Percentiles rank a stretch among this genome's conserved stretches.
Conservation (phyloP, 306 rosid species). For the Alnus glutinosa region DNA sequence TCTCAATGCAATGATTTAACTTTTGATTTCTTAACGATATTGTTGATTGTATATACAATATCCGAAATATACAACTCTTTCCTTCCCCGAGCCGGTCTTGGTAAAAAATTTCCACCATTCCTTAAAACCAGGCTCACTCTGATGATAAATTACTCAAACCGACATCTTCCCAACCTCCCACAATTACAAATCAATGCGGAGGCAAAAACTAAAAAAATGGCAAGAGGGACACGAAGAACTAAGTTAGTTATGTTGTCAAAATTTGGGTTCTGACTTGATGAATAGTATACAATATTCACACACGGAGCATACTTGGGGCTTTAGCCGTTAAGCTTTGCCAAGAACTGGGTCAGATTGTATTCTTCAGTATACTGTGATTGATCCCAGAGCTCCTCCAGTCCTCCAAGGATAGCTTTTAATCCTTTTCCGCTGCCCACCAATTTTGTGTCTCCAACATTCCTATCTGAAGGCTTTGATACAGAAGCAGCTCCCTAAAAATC, state of each 20-base stretch:
- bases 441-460: slow-evolving; percentile 48
- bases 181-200: slow-evolving; percentile 19
- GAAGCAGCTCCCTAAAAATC: slow-evolving; percentile 57
- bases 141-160: background rate
- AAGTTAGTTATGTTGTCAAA: slow-evolving; percentile 35
- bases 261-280: slow-evolving; percentile 38
- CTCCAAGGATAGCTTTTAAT: slow-evolving; percentile 87
- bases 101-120: slow-evolving; percentile 9
- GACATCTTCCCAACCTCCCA: slow-evolving; percentile 12
- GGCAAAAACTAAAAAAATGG: slow-evolving; percentile 8
- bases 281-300: slow-evolving; percentile 37
- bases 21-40: background rate
- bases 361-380: slow-evolving; percentile 92
- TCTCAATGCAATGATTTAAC: background rate
- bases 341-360: slow-evolving; percentile 82
- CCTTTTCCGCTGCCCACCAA: slow-evolving; percentile 71
- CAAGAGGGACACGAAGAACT: background rate
- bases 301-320: slow-evolving; percentile 16
- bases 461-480: slow-evolving; percentile 49
- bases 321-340: slow-evolving; percentile 91
- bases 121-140: slow-evolving; percentile 1
- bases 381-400: slow-evolving; percentile 96
- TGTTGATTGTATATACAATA: slow-evolving; percentile 31
- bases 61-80: slow-evolving; percentile 29
- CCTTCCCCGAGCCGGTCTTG: slow-evolving; percentile 15